These are phyloP conservation scores for Pichia californica DNA, from an alignment of 805 yeast genomes.

Conservation along the genomic window DNA sequence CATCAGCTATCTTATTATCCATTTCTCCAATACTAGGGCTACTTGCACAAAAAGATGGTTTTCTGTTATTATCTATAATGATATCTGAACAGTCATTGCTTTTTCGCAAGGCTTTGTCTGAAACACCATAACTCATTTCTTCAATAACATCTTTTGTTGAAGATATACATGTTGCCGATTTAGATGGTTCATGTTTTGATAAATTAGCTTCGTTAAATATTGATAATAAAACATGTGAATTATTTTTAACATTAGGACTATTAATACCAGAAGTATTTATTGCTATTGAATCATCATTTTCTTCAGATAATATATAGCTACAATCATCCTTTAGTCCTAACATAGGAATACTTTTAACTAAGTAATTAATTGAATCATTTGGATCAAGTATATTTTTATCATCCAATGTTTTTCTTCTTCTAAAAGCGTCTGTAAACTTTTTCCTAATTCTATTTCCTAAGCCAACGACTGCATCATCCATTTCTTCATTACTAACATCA, in stretches of 20 bases:
- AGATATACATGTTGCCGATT: neutral
- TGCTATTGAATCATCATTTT: neutral
- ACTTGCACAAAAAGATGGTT: neutral
- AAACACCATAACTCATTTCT: too few relatives aligned
- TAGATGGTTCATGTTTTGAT: neutral
- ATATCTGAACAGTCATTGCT: too few relatives aligned
- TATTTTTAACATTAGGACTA: slow-evolving; percentile 1
- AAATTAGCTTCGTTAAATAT: neutral
- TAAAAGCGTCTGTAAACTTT: slow-evolving; percentile 39
- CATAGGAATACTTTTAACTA: neutral
- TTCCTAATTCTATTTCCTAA: slow-evolving; percentile 59
- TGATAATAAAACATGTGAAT: slow-evolving; percentile 1
- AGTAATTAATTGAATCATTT: neutral
- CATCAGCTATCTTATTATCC: too few relatives aligned
- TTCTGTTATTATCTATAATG: neutral
- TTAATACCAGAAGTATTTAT: neutral
- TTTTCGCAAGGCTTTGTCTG: neutral
- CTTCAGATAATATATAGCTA: slow-evolving; percentile 15
- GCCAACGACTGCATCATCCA: slow-evolving; percentile 76
- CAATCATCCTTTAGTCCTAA: slow-evolving; percentile 11
- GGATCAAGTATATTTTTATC: neutral
- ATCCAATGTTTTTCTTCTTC: neutral
- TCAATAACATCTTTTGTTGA: too few relatives aligned
- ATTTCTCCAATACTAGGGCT: too few relatives aligned
- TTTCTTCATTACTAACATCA: slow-evolving; percentile 59